These are phyloP conservation scores for Phytophthora nicotianae DNA, from an alignment of 352 stramenopile species.

Conservation along the genomic window DNA sequence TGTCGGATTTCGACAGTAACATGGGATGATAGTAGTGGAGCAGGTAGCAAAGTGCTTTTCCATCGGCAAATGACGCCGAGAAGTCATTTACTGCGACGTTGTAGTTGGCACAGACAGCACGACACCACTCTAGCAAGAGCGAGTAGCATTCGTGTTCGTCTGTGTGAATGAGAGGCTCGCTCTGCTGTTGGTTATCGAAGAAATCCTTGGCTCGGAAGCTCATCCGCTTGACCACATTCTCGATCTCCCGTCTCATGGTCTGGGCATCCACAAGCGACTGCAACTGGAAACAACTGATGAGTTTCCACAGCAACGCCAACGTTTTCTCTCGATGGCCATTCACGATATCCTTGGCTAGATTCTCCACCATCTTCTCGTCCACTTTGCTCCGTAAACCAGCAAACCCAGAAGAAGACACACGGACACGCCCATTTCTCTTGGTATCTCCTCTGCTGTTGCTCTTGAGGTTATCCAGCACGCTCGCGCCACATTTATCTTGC, in stretches of 20 bases:
- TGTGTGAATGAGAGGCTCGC: conserved; percentile 36
- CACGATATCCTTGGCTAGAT: conserved; percentile 94
- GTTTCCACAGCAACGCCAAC: conserved; percentile 94
- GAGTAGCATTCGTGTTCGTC: conserved; percentile 63
- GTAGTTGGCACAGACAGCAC: conserved; percentile 93
- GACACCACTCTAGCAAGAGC: conserved; percentile 92
- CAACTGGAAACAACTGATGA: conserved; percentile 93
- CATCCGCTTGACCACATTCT: conserved; percentile 68
- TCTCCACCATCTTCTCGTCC: conserved; percentile 63
- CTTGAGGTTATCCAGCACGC: conserved; percentile 63
- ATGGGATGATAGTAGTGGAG: conserved; percentile 97
- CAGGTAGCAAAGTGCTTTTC: conserved; percentile 92
- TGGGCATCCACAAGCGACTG: conserved; percentile 82
- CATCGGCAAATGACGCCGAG: conserved; percentile 93
- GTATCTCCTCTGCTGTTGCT: conserved; percentile 13
- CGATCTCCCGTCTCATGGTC: conserved; percentile 81
- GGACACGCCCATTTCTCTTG: conserved; percentile 34
- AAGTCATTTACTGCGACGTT: conserved; percentile 89
- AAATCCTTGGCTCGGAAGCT: conserved; percentile 71
- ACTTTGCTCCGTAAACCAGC: conserved; percentile 53
- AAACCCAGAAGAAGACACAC: conserved; percentile 48
- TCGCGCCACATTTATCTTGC: conserved; percentile 69
- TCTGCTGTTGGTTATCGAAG: conserved; percentile 50
- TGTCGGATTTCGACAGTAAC: conserved; percentile 77
- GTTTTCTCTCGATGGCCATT: conserved; percentile 95